These are phyloP conservation scores for Candida xiaguanensis DNA, from an alignment of 805 yeast species.

Conservation along the genomic window DNA sequence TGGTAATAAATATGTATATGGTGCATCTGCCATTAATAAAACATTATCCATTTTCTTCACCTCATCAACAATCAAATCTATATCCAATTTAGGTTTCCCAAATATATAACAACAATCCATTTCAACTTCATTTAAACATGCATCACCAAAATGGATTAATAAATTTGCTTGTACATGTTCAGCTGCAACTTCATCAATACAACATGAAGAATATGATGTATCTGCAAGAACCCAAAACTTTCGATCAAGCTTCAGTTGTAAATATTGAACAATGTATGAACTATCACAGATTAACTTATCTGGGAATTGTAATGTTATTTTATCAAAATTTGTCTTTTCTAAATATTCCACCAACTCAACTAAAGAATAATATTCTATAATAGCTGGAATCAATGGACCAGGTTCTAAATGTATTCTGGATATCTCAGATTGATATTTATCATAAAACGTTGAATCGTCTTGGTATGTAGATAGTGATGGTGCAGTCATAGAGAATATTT, in stretches of 20 bases:
- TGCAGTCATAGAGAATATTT: too few relatives aligned
- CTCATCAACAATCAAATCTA: constrained; percentile 28
- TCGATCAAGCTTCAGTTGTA: constrained; percentile 31
- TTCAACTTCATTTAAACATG: constrained; percentile 80
- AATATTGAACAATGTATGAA: constrained; percentile 56
- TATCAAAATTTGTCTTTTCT: constrained; percentile 34
- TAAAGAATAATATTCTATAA: constrained; percentile 55
- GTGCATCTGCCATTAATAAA: constrained; percentile 72
- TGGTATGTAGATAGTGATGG: constrained; percentile 76
- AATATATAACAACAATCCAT: constrained; percentile 79
- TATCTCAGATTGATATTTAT: constrained; percentile 30
- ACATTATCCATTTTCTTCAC: constrained; percentile 46
- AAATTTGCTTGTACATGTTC: constrained; percentile 84
- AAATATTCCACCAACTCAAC: constrained; percentile 44
- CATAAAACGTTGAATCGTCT: constrained; percentile 56
- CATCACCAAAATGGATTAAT: constrained; percentile 91
- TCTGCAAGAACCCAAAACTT: constrained; percentile 78
- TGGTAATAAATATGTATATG: constrained; percentile 48
- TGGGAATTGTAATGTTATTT: constrained; percentile 86
- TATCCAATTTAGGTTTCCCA: constrained; percentile 61
- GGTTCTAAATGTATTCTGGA: constrained; percentile 23
- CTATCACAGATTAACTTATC: constrained; percentile 78
- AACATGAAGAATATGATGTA: constrained; percentile 92
- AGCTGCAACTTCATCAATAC: constrained; percentile 96
- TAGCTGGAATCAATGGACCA: constrained; percentile 18